Evolutionary conservation across 176 grass and related monocot species (phyloP).

Genomic region (Triticum monococcum): DNA sequence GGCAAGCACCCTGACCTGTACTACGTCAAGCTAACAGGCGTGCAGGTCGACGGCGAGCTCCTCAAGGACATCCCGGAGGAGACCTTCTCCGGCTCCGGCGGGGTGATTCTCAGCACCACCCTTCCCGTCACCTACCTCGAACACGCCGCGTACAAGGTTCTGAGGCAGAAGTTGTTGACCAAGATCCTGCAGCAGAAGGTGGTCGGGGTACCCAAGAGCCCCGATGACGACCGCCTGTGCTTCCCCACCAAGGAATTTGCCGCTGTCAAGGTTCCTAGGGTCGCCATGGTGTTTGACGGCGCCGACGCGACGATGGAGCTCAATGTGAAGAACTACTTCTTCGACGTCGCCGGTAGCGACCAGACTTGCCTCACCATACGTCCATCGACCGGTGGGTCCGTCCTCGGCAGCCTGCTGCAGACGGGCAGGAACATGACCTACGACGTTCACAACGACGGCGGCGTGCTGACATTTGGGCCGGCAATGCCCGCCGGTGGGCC

Average conservation of each 20-base stretch:
- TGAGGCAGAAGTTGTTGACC: not conserved
- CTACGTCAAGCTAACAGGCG: not conserved
- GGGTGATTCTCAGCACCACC: conserved; percentile 20
- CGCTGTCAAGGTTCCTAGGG: not conserved
- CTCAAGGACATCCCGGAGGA: not conserved
- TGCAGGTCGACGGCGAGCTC: not conserved
- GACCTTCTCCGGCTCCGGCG: conserved; percentile 2
- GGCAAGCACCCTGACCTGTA: not conserved
- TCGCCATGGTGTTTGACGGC: too few relatives aligned
- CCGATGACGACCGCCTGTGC: not conserved
- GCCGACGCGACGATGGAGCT: not conserved
- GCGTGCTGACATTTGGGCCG: too few relatives aligned
- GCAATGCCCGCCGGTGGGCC: too few relatives aligned
- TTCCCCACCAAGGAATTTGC: not conserved
- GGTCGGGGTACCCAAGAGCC: not conserved
- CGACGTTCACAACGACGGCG: not conserved
- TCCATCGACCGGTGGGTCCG: not conserved
- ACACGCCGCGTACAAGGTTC: not conserved
- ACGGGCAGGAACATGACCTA: conserved; percentile 28
- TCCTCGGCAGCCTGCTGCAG: conserved; percentile 32
- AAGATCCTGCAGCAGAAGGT: not conserved
- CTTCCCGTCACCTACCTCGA: conserved; percentile 16
- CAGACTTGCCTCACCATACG: conserved; percentile 17
- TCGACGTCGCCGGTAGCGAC: not conserved
- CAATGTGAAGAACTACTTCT: not conserved